Evolutionary conservation across 2,329 filamentous ascomycete genomes (phyloP), one percentile per base, ranked within the genome.

Genomic region (Fusarium nurragi): DNA sequence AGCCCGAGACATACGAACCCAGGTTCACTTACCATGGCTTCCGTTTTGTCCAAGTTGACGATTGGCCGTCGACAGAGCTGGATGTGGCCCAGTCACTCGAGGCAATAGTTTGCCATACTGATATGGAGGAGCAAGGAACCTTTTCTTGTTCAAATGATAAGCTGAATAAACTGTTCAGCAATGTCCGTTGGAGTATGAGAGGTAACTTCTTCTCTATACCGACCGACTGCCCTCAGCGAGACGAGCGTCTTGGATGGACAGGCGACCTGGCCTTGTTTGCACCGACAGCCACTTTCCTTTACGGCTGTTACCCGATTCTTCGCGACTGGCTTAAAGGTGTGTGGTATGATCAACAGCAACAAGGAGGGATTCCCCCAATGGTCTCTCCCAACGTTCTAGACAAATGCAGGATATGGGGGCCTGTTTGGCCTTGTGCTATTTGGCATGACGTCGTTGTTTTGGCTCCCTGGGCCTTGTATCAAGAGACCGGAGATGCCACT

Each of bases 131-230:
- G 3, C 83, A 80, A 0, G 84, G 85, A 0, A 75, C 69, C 22
- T 87, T 88, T 54, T 67, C 78, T 4, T 86, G 81, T 55, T 88
- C 86, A 0, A 71, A 88, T 39, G 41, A 68, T 0, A 74, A 82
- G 10, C 63, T 88, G 12, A 88, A 87, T 61, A 75, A 81, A 38
- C 77, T 89, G 4, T 81, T 87, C 51, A 60, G 79, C 2, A 88
- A 88, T 45, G 78, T 84, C 1, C 68, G 76, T 26, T 88, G 86
- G 86, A 80, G 80, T 6, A 86, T 87, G 81, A 79, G 80, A 25
- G 84, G 84, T 1, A 88, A 88, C 64, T 88, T 88, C 64, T 64
- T 88, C 4, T 80, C 79, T 0, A 73, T 88, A 1, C 85, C 85
- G 0, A 88, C 85, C 0, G 86, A 88, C 65, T 86, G 84, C 62